Evolutionary conservation across 129 eudicot genomes (phyloP).

Genomic region (Centrapalus pauciflorus): DNA sequence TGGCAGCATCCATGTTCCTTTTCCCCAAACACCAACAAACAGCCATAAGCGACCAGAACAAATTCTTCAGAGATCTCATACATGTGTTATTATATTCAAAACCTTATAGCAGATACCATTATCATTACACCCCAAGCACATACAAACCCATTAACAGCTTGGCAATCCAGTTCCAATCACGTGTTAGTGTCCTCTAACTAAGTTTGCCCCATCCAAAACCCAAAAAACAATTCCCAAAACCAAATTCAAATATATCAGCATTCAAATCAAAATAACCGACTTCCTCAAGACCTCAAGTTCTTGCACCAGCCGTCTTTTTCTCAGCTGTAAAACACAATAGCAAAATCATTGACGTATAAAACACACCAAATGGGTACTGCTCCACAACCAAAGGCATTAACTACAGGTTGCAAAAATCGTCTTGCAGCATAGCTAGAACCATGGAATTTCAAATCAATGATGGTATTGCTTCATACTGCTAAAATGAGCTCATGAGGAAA

Average conservation of each 20-base stretch:
- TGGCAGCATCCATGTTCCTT: not conserved
- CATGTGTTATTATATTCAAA: not conserved
- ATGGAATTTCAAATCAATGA: slow-evolving; percentile 17
- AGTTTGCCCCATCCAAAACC: slow-evolving; percentile 24
- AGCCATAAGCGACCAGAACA: slow-evolving; percentile 5
- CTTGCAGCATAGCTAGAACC: slow-evolving; percentile 21
- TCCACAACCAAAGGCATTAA: slow-evolving; percentile 29
- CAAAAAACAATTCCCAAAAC: slow-evolving; percentile 44
- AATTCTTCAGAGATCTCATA: slow-evolving; percentile 20
- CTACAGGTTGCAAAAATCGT: slow-evolving; percentile 18
- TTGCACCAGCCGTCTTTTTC: slow-evolving; percentile 88
- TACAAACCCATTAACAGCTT: slow-evolving; percentile 21
- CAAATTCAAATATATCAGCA: slow-evolving; percentile 42
- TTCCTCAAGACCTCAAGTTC: slow-evolving; percentile 86
- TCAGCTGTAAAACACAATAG: slow-evolving; percentile 84
- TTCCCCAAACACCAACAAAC: slow-evolving; percentile 13
- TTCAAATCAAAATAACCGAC: slow-evolving; percentile 54
- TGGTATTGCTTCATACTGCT: slow-evolving; percentile 11
- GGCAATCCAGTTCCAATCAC: slow-evolving; percentile 11
- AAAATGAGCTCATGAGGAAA: slow-evolving; percentile 8
- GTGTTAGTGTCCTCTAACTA: slow-evolving; percentile 16
- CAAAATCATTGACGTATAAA: slow-evolving; percentile 50
- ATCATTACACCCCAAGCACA: slow-evolving; percentile 29
- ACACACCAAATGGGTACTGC: slow-evolving; percentile 39
- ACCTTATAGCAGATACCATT: slow-evolving; percentile 31